phyloP scores from a whole-genome alignment of 2,329 filamentous ascomycete species.

The Colletotrichum falcatum region DNA sequence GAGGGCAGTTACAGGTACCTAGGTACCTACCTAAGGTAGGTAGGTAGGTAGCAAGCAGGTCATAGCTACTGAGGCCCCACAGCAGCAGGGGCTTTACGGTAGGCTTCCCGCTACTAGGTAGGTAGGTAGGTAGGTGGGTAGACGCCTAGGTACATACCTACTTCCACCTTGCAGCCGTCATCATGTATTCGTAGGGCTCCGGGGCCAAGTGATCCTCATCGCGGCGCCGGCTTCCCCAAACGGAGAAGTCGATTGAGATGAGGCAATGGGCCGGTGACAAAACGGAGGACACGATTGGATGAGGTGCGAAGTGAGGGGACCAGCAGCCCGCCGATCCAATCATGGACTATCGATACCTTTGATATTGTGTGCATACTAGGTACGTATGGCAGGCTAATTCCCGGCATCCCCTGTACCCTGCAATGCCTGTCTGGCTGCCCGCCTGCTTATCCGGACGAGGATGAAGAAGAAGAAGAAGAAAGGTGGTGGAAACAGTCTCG shows the following conservation, averaged over 20 bases:
- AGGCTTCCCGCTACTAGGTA: conserved; percentile 26
- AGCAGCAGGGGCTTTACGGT: conserved; percentile 7
- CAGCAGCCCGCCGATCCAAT: conserved; percentile 32
- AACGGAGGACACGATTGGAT: conserved; percentile 23
- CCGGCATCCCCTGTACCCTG: conserved; percentile 35
- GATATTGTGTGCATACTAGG: no score
- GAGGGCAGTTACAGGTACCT: conserved; percentile 32
- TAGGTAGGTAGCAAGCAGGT: not conserved
- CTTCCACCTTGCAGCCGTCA: no score
- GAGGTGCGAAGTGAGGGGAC: conserved; percentile 27
- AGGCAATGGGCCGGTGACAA: conserved; percentile 34
- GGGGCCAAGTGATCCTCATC: conserved; percentile 21
- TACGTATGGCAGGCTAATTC: conserved; percentile 16
- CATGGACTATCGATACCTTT: no score
- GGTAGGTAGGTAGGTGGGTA: no score
- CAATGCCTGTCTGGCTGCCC: no score
- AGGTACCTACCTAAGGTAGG: no score
- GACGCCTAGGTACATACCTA: no score
- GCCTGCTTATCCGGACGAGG: conserved; percentile 7
- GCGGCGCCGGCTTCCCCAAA: conserved; percentile 21
- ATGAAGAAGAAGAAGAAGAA: no score
- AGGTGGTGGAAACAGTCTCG: not conserved
- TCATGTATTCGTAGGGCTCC: conserved; percentile 19
- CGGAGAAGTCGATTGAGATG: conserved; percentile 15
- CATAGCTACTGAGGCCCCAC: no score